These are phyloP conservation scores for Leccinum angustisporum DNA, from an alignment of 1,284 basidiomycete genomes.

Conservation along the genomic window DNA sequence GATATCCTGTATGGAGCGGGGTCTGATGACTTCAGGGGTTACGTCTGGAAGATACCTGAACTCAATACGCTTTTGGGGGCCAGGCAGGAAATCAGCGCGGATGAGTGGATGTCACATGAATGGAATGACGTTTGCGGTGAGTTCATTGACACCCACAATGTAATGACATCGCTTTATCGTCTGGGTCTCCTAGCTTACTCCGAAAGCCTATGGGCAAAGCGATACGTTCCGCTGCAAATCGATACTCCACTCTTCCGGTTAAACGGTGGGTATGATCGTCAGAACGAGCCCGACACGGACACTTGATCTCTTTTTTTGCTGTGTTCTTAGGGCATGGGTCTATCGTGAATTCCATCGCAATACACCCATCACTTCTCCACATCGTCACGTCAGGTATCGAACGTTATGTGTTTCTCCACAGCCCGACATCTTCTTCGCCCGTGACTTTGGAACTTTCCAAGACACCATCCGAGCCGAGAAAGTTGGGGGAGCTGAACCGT, in stretches of 20 bases:
- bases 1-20: constrained; percentile 68
- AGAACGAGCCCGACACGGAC: background rate
- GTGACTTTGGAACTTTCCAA: constrained; percentile 42
- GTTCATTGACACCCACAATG: constrained; percentile 14
- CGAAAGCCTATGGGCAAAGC: constrained; percentile 33
- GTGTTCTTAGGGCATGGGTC: constrained; percentile 58
- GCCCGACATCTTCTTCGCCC: constrained; percentile 53
- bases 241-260: constrained; percentile 55
- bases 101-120: constrained; percentile 44
- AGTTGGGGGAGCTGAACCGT: constrained; percentile 33
- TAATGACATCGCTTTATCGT: constrained; percentile 7
- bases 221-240: constrained; percentile 56
- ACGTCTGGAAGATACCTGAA: constrained; percentile 75
- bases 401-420: constrained; percentile 65
- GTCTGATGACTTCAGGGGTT: constrained; percentile 78
- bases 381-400: constrained; percentile 73
- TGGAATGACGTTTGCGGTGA: constrained; percentile 41
- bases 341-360: constrained; percentile 69
- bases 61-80: constrained; percentile 41
- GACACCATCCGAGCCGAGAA: constrained; percentile 50
- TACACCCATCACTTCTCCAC: constrained; percentile 70
- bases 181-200: constrained; percentile 46
- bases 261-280: constrained; percentile 42
- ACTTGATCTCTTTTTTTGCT: constrained; percentile 6
- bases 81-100: constrained; percentile 42